phyloP scores from a whole-genome alignment of 192 early-diverging fungal genomes.

The Backusella macrospora region DNA sequence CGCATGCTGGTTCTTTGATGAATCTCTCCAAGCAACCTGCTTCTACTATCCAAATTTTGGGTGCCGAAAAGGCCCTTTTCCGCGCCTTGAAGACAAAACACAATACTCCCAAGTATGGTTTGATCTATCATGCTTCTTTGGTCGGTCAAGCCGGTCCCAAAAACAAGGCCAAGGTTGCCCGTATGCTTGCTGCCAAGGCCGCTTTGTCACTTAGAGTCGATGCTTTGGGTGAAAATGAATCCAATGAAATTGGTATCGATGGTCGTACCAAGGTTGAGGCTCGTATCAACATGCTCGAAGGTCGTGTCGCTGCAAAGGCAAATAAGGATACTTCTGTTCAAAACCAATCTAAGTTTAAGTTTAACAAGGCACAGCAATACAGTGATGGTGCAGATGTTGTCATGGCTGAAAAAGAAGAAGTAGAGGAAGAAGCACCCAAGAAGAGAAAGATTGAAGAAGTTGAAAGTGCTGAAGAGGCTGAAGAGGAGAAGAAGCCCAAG shows the following conservation, averaged over 20 bases:
- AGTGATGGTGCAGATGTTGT: constrained; percentile 40
- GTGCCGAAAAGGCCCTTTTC: constrained; percentile 99
- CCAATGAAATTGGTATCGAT: constrained; percentile 84
- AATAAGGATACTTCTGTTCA: constrained; percentile 70
- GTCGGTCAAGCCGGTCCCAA: constrained; percentile 96
- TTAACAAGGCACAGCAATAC: constrained; percentile 52
- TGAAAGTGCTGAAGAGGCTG: constrained; percentile 45
- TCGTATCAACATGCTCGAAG: constrained; percentile 89
- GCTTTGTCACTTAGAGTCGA: constrained; percentile 89
- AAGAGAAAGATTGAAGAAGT: constrained; percentile 51
- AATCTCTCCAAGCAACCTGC: constrained; percentile 98
- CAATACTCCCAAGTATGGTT: constrained; percentile 98
- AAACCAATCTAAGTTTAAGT: constrained; percentile 66
- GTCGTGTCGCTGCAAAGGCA: constrained; percentile 66
- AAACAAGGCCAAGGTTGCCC: constrained; percentile 98
- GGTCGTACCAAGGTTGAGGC: constrained; percentile 86
- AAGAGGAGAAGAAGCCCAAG: constrained; percentile 46
- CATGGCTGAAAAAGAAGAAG: constrained; percentile 42
- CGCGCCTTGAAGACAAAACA: constrained; percentile 98
- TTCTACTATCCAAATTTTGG: constrained; percentile 98
- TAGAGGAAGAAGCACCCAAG: constrained; percentile 50
- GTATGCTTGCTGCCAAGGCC: constrained; percentile 90
- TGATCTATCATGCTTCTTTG: constrained; percentile 97
- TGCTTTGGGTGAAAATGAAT: constrained; percentile 82
- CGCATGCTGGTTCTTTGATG: constrained; percentile 95